A percentile compares a stretch with the other conserved stretches of the same genome.
phyloP scores from a whole-genome alignment of 2,329 filamentous ascomycete genomes.

The Nectriaceae sp. region DNA sequence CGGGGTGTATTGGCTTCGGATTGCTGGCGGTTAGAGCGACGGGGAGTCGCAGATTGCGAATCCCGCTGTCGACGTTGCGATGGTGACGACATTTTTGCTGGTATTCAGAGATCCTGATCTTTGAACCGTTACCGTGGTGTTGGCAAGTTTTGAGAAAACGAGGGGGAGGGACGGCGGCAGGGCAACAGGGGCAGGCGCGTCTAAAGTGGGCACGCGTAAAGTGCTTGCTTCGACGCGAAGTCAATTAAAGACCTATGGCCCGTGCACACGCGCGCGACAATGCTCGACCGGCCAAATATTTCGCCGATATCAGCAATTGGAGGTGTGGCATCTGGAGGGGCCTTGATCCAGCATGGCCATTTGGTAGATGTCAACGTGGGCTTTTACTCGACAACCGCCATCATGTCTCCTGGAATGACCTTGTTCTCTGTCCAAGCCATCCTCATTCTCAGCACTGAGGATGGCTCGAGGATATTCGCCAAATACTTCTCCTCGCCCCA shows the following conservation, averaged over 20 bases:
- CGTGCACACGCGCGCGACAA: constrained; percentile 26
- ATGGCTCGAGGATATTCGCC: constrained; percentile 87
- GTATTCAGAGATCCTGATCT: constrained; percentile 6
- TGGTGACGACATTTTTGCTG: constrained; percentile 43
- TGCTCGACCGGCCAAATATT: constrained; percentile 31
- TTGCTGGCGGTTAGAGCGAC: constrained; percentile 44
- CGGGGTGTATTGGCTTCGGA: constrained; percentile 47
- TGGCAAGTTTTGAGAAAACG: constrained; percentile 25
- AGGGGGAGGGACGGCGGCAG: constrained; percentile 23
- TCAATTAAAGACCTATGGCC: constrained; percentile 20
- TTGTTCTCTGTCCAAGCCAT: constrained; percentile 77
- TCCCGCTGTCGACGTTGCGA: constrained; percentile 50
- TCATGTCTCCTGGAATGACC: constrained; percentile 74
- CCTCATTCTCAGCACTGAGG: constrained; percentile 79
- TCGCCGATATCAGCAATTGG: constrained; percentile 23
- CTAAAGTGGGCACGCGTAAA: constrained; percentile 40
- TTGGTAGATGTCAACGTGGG: constrained; percentile 19
- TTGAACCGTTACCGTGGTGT: constrained; percentile 16
- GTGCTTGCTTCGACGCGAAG: constrained; percentile 31
- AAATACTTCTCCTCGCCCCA: constrained; percentile 82
- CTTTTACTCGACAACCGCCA: constrained; percentile 20
- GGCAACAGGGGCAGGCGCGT: constrained; percentile 29
- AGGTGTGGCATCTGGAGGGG: constrained; percentile 34
- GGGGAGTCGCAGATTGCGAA: constrained; percentile 52
- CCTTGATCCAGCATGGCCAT: constrained; percentile 21